Evolutionary conservation across 1,139 yeast species (phyloP).

Genomic region (Yamadazyma dushanensis): DNA sequence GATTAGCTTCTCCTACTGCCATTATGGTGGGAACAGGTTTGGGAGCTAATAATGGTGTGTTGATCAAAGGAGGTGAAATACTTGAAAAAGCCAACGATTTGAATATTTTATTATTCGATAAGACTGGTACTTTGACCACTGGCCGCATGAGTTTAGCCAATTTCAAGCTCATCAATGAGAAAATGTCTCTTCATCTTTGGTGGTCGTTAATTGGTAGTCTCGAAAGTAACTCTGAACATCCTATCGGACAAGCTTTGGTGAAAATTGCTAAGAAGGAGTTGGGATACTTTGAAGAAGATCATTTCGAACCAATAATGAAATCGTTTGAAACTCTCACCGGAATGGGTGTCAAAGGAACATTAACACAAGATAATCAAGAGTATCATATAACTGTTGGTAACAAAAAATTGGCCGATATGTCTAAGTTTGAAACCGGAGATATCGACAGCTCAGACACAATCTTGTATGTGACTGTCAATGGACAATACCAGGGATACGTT

Average conservation of each 20-base stretch:
- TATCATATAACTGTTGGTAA: conserved; percentile 58
- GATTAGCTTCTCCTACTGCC: conserved; percentile 97
- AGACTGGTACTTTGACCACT: conserved; percentile 91
- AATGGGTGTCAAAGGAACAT: conserved; percentile 62
- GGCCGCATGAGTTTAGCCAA: conserved; percentile 67
- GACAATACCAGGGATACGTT: conserved; percentile 59
- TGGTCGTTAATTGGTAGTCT: conserved; percentile 65
- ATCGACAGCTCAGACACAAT: conserved; percentile 28
- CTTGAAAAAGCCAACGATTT: conserved; percentile 72
- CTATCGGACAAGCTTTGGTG: conserved; percentile 73
- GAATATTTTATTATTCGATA: conserved; percentile 79
- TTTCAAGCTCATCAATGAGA: conserved; percentile 14
- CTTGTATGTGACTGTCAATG: conserved; percentile 53
- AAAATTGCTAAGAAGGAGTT: conserved; percentile 26
- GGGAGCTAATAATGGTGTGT: conserved; percentile 86
- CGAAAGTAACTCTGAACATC: conserved; percentile 83
- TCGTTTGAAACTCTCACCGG: conserved; percentile 64
- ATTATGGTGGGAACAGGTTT: conserved; percentile 98
- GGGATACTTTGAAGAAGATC: conserved; percentile 37
- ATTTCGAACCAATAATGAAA: conserved; percentile 27
- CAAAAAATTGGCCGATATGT: conserved; percentile 39
- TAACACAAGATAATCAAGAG: conserved; percentile 20
- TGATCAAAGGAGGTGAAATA: conserved; percentile 91
- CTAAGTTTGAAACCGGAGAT: conserved; percentile 12
- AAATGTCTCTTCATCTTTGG: conserved; percentile 26